These are phyloP conservation scores for Epichloe elymi DNA, from an alignment of 2,329 filamentous ascomycete species.

Conservation along the genomic window DNA sequence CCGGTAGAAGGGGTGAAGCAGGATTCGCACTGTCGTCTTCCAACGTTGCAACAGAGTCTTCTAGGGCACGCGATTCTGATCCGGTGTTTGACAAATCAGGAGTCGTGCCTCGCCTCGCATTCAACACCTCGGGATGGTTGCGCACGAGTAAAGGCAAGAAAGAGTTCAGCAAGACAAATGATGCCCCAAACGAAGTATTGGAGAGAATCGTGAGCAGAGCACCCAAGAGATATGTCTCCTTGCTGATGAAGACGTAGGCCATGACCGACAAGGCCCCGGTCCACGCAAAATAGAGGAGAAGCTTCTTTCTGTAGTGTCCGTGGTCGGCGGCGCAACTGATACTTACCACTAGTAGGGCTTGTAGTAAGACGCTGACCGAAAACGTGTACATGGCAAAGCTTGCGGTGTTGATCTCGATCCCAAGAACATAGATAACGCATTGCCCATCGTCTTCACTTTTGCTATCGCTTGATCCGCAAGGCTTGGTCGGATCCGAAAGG, in stretches of 20 bases:
- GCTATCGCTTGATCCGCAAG: slow-evolving; percentile 55
- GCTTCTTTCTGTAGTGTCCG: slow-evolving; percentile 77
- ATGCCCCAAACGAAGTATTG: slow-evolving; percentile 89
- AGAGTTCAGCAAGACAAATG: slow-evolving; percentile 89
- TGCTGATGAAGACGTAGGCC: slow-evolving; percentile 69
- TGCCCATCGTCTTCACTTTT: slow-evolving; percentile 44
- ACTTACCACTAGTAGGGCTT: slow-evolving; percentile 83
- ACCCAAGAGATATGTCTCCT: slow-evolving; percentile 65
- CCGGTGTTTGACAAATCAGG: slow-evolving; percentile 19
- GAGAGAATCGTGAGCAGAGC: slow-evolving; percentile 77
- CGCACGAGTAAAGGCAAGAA: slow-evolving; percentile 86
- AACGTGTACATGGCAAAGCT: slow-evolving; percentile 99
- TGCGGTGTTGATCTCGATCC: slow-evolving; percentile 82
- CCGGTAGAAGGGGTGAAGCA: slow-evolving; percentile 33
- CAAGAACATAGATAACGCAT: slow-evolving; percentile 73
- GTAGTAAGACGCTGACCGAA: slow-evolving; percentile 77
- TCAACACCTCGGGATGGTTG: slow-evolving; percentile 51
- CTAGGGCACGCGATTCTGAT: slow-evolving; percentile 22
- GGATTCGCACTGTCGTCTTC: slow-evolving; percentile 24
- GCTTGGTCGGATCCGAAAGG: slow-evolving; percentile 58
- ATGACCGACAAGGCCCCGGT: slow-evolving; percentile 73
- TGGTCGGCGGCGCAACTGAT: slow-evolving; percentile 96
- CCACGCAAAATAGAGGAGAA: slow-evolving; percentile 76
- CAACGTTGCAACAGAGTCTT: slow-evolving; percentile 19
- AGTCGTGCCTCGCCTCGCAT: slow-evolving; percentile 14